Percentiles rank a stretch among this genome's conserved stretches.
phyloP scores from a whole-genome alignment of 1,284 basidiomycete species.

The Ganoderma boninense region DNA sequence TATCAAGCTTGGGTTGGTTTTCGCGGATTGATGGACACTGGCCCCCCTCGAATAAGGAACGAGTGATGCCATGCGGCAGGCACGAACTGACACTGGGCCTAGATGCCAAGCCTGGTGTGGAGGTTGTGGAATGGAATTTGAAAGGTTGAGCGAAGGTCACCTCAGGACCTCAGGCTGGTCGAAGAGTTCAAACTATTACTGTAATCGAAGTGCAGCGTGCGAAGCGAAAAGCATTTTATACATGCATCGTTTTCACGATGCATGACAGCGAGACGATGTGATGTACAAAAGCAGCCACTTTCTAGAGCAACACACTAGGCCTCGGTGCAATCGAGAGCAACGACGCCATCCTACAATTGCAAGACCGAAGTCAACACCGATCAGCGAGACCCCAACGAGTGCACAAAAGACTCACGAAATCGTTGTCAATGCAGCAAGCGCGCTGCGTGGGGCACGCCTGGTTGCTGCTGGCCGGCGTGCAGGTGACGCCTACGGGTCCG shows the following conservation, averaged over 20 bases:
- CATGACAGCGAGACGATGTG: neutral
- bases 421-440: neutral
- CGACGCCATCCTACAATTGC: neutral
- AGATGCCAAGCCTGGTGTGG: neutral
- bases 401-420: neutral
- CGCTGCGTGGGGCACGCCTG: neutral
- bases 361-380: neutral
- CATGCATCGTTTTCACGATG: neutral
- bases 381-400: neutral
- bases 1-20: too few relatives aligned
- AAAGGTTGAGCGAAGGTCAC: too few relatives aligned
- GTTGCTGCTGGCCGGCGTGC: neutral
- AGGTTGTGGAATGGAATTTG: too few relatives aligned
- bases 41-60: too few relatives aligned
- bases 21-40: too few relatives aligned
- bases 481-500: neutral
- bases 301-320: neutral
- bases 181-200: too few relatives aligned
- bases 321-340: neutral
- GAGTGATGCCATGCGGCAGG: too few relatives aligned
- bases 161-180: too few relatives aligned
- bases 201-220: too few relatives aligned
- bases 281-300: neutral
- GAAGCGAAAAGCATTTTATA: too few relatives aligned
- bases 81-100: neutral